These are phyloP conservation scores for Mycena pura DNA, from an alignment of 768 basidiomycete genomes.

Conservation along the genomic window DNA sequence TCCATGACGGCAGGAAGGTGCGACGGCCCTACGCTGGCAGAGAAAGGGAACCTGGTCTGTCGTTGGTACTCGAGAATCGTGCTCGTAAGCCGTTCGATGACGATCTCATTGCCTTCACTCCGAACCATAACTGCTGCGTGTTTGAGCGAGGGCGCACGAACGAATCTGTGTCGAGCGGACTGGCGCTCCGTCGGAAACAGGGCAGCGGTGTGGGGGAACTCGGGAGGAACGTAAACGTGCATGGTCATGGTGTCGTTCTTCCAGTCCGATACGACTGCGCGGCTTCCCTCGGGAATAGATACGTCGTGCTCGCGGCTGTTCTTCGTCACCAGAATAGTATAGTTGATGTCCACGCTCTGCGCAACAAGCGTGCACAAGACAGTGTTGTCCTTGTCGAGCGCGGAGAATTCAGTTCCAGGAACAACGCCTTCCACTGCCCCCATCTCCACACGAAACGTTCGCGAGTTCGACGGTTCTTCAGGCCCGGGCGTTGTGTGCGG, in stretches of 20 bases:
- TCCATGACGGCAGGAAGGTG: not conserved
- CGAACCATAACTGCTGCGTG: not conserved
- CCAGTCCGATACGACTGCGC: not conserved
- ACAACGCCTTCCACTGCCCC: slow-evolving; percentile 1
- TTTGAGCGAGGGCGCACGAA: not conserved
- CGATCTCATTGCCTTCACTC: not conserved
- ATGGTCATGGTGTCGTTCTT: not conserved
- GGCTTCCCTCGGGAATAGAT: not conserved
- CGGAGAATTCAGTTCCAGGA: not conserved
- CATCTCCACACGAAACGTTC: not conserved
- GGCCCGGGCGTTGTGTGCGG: not conserved
- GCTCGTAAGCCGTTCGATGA: not conserved
- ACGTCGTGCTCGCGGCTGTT: not conserved
- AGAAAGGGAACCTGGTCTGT: not conserved
- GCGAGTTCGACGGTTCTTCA: not conserved
- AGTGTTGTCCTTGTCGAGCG: not conserved
- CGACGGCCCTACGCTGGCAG: not conserved
- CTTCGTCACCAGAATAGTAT: not conserved
- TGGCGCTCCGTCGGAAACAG: not conserved
- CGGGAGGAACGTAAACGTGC: not conserved
- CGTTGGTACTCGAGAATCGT: not conserved
- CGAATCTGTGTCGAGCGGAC: not conserved
- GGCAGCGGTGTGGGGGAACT: not conserved
- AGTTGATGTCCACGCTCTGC: not conserved
- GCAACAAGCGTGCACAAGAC: not conserved